Base-by-base conservation (phyloP, 2,329 filamentous ascomycete genomes). In the Pseudodiploospora longispora region DNA sequence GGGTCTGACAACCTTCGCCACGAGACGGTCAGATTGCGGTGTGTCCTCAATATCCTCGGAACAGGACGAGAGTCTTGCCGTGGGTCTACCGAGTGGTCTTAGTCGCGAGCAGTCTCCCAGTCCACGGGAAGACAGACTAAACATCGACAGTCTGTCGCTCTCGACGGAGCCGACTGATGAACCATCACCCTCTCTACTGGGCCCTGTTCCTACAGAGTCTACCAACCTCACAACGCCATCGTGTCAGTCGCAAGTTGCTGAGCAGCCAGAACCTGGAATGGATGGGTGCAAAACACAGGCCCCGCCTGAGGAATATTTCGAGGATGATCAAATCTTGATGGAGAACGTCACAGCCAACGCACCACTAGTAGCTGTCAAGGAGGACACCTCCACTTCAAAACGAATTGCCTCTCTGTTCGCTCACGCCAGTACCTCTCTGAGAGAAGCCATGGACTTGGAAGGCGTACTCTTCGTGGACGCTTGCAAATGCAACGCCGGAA, bases 381-480 rank as follows among this genome's bases (percentile, higher is more conserved):
- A 42, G 40, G 36, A 19, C 10, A 36, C 30, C 19, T 35, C 31
- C 10, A 34, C 30, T 9, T 33, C 40, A 28, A 42, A 31, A n/a
- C 40, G 28, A 4, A 42, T 42, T 29, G 40, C 40, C 9, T 2
- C 32, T 12, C 30, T 42, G n/a, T 42, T 36, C 32, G n/a, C 12
- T 28, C 40, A 42, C 8, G 40, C 40, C 4, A 36, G 40, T 27
- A 30, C 10, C 10, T 34, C 36, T 12, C 29, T 42, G 2, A 42
- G 30, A 33, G 40, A 42, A 28, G 35, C 40, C 9, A 42, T 42
- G 40, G 40, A 42, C 12, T 27, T 42, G 27, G 40, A 42, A 10
- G 40, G 40, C 30, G 40, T 42, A 7, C 32, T 42, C 32, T 42
- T 42, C 32, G 12, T 35, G 5, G 40, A 42, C 10, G 40, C 40